phyloP scores from a whole-genome alignment of 495 filamentous ascomycete species.

The Penicillium chermesinum region DNA sequence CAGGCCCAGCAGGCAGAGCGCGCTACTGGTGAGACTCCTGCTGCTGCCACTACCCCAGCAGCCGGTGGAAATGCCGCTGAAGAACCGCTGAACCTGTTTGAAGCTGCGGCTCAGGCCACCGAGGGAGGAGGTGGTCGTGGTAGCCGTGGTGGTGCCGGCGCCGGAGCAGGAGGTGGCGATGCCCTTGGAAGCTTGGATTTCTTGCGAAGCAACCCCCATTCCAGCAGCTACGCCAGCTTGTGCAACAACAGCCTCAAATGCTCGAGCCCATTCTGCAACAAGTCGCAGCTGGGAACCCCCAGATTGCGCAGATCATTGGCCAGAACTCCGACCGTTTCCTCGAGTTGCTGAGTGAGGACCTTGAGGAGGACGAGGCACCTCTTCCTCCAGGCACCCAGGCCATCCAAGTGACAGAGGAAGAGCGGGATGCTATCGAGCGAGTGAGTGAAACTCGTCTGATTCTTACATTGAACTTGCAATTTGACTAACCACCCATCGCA shows the following conservation, averaged over 20 bases:
- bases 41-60: constrained; percentile 32
- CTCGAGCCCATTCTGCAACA: constrained; percentile 95
- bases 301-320: constrained; percentile 85
- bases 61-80: constrained; percentile 44
- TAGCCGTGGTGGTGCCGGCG: constrained; percentile 48
- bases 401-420: constrained; percentile 89
- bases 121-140: constrained; percentile 45
- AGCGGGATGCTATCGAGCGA: constrained; percentile 92
- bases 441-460: constrained; percentile 56
- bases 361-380: constrained; percentile 59
- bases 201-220: constrained; percentile 92
- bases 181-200: constrained; percentile 80
- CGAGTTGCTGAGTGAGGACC: constrained; percentile 76
- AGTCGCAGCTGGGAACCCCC: constrained; percentile 91
- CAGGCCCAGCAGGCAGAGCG: constrained; percentile 13
- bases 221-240: constrained; percentile 92
- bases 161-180: constrained; percentile 50
- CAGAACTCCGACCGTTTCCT: constrained; percentile 90
- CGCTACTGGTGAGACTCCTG: constrained; percentile 1
- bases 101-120: constrained; percentile 78
- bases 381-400: constrained; percentile 84
- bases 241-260: constrained; percentile 97
- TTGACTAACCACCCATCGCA: constrained; percentile 35
- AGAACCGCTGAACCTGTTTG: constrained; percentile 83
- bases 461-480: not conserved